Evolutionary conservation across 305 asterid species (phyloP), one percentile per base, ranked within the genome.

Genomic region (Fraxinus dipetala): DNA sequence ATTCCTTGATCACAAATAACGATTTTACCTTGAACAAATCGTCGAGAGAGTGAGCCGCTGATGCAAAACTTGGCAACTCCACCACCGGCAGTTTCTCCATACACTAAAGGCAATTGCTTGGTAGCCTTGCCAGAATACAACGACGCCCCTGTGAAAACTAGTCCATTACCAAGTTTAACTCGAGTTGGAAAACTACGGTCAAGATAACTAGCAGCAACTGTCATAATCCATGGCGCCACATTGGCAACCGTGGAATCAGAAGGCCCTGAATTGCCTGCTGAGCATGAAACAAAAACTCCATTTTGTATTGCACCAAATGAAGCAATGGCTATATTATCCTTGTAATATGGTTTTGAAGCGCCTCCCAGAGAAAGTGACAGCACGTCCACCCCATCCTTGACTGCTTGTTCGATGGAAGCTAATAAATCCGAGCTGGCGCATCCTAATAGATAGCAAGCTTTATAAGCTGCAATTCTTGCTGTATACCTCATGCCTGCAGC

Each of bases 221-320:
- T 92, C 84, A 89, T 86, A 38, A 94, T 85, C 98, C 98, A 94
- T 0, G 98, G 98, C 2, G 97, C 95, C 31, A 69, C 78, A 54
- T 92, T 94, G 76, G 86, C 80, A 6, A 88, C 88, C 0, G 88
- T 79, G 13, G 93, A 87, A 48, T 26, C 80, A 0, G 11, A 24
- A 2, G 97, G 96, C 4, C 98, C 98, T 0, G 91, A 87, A 77
- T 92, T 94, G 0, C 96, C 95, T n/a, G 94, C 97, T 9, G 95
- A 92, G 82, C 86, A 83, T 0, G 91, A 82, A 65, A 92, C 89
- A 51, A 89, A 80, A 18, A 92, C 88, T 1, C 98, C 96, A 2
- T 89, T 88, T 51, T 48, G 83, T 34, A 86, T 63, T 2, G 98
- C 98, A 9, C 92, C 91, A 72, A 90, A 91, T 67, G 95, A 87